Conservation (phyloP, 495 filamentous ascomycete species). For the Penicillium flavigenum region DNA sequence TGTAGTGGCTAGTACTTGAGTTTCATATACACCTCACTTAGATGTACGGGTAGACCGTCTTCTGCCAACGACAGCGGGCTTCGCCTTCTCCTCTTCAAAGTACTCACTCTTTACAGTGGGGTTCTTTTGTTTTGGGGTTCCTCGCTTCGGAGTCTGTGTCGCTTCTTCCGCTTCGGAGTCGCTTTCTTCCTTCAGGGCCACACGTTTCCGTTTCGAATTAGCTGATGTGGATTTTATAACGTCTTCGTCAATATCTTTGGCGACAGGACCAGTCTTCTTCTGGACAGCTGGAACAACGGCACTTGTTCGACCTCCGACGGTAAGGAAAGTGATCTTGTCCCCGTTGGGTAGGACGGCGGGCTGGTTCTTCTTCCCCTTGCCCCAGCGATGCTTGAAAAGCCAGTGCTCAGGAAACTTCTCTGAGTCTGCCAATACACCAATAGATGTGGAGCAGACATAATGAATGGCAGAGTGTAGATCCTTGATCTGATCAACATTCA, state of each 20-base stretch:
- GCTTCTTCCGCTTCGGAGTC: constrained; percentile 29
- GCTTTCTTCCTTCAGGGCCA: constrained; percentile 32
- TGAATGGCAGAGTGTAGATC: constrained; percentile 70
- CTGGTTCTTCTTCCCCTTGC: constrained; percentile 79
- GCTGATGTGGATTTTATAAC: constrained; percentile 20
- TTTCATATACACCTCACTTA: background rate
- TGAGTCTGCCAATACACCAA: constrained; percentile 77
- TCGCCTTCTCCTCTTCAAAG: constrained; percentile 22
- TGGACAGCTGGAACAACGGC: constrained; percentile 82
- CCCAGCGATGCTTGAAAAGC: constrained; percentile 91
- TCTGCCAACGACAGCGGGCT: constrained; percentile 17
- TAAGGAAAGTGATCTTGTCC: constrained; percentile 76
- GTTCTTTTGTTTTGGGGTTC: constrained; percentile 25
- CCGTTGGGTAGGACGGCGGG: constrained; percentile 71
- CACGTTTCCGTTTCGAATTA: constrained; percentile 40
- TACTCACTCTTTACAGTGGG: constrained; percentile 29
- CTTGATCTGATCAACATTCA: constrained; percentile 68
- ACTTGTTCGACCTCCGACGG: constrained; percentile 84
- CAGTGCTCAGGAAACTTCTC: constrained; percentile 83
- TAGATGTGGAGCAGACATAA: constrained; percentile 74
- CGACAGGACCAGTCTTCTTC: constrained; percentile 67
- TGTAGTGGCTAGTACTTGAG: background rate
- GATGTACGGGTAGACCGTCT: constrained; percentile 41
- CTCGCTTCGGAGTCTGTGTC: constrained; percentile 24
- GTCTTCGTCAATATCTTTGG: constrained; percentile 36